Evolutionary conservation across 306 rosid genomes (phyloP).

Genomic region (Sphenostylis stenocarpa): DNA sequence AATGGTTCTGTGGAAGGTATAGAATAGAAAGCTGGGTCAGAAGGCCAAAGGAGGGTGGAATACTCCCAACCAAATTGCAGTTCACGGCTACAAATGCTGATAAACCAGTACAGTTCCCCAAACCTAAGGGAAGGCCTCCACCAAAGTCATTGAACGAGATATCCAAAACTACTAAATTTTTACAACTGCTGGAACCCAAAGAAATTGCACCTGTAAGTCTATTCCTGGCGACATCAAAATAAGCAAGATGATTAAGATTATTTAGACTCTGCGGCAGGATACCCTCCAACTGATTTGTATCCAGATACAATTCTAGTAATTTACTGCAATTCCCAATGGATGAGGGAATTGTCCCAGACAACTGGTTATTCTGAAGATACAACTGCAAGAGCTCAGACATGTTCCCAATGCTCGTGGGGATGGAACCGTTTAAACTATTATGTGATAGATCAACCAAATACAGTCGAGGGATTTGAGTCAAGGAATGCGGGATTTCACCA

Average conservation of each 20-base stretch:
- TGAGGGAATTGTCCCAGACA: conserved; percentile 65
- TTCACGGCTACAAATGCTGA: conserved; percentile 25
- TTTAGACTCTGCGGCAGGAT: conserved; percentile 54
- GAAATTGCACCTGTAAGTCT: conserved; percentile 63
- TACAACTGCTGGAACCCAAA: conserved; percentile 46
- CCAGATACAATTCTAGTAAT: conserved; percentile 44
- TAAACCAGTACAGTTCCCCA: conserved; percentile 69
- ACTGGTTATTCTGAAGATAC: conserved; percentile 40
- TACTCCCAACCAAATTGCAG: conserved; percentile 57
- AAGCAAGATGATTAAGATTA: conserved; percentile 44
- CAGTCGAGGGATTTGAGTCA: conserved; percentile 49
- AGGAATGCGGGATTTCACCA: conserved; percentile 52
- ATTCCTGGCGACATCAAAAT: conserved; percentile 37
- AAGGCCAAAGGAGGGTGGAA: conserved; percentile 67
- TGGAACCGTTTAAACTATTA: conserved; percentile 55
- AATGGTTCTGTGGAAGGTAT: conserved; percentile 51
- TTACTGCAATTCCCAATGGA: conserved; percentile 66
- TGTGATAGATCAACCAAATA: conserved; percentile 37
- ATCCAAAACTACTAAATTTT: conserved; percentile 50
- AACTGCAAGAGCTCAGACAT: conserved; percentile 38
- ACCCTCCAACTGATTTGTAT: conserved; percentile 49
- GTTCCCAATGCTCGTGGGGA: conserved; percentile 60
- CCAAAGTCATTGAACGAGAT: conserved; percentile 54
- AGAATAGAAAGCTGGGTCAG: conserved; percentile 43
- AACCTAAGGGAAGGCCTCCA: conserved; percentile 60